Evolutionary conservation across 305 asterid species (phyloP), one percentile per base, ranked within the genome.

Genomic region (Vinca major): DNA sequence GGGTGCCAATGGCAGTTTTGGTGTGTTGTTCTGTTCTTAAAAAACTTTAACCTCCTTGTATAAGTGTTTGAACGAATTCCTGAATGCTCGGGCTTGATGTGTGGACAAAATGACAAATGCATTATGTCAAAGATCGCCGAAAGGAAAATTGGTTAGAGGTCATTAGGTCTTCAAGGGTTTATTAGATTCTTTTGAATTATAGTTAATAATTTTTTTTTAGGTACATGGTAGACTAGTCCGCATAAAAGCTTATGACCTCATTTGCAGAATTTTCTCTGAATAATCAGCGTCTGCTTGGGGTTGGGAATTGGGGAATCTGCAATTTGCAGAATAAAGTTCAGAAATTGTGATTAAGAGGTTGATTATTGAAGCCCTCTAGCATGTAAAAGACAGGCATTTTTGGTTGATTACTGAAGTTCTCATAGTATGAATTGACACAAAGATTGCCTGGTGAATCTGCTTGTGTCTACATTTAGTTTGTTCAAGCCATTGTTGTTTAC

Each of bases 1-100:
- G 98, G 75, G 90, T 83, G 73, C 82, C 90, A 26, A 92, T 92
- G 98, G 86, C 97, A 36, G 82, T 92, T 72, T 73, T 92, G 96
- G 98, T 92, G 74, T 67, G 90, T 78, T 72, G 54, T 48, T 66
- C 56, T 16, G 67, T 56, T 14, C 65, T 56, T 50, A 49, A 48
- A 45, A 21, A 53, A 40, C 68, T 64, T 55, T 57, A 67, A 12
- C 66, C 55, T 56, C 48, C 26, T 48, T 66, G 1, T 67, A 33
- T 16, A 4, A 57, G 45, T 41, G n/a, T 33, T 11, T 33, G 41
- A 55, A 11, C 13, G 17, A 60, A 47, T 53, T 40, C n/a, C 40
- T 62, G 62, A 41, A 3, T 1, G 37, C 5, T 37, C 57, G 21
- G 33, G 37, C 44, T 19, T 40, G 17, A 50, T 36, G 37, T 8